Evolutionary conservation across 129 eudicot genomes (phyloP), one percentile per base, ranked within the genome.

Genomic region (Logfia minima): DNA sequence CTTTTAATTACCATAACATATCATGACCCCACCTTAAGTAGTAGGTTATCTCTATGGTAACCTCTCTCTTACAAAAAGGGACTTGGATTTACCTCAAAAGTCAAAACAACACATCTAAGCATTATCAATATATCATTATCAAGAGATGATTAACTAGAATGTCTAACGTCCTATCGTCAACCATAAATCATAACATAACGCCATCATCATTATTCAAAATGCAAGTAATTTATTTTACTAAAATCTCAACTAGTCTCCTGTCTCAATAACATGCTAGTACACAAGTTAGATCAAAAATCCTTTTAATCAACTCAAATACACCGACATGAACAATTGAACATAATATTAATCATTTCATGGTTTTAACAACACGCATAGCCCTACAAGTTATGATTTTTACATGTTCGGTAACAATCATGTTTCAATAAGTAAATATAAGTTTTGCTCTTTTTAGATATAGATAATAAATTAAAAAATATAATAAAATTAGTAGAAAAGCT

Each of bases 31-130:
- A 43, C 51, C 16, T 3, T 43, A 43, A 9, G 4, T 43, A 43
- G 51, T 43, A 43, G 51, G 51, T 43, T 10, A 43, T 14, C 6
- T 48, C 55, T 11, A 48, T 48, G 55, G n/a, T 48, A 48, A 48
- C 1, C 55, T 48, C n/a, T 45, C 53, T 43, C 17, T 9, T 43
- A 43, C 16, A 43, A 43, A 43, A 10, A 43, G 51, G 51, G 51
- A 43, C 51, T 48, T 48, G 3, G 55, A 18, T 48, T 48, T 13
- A 48, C 18, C 6, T 48, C 55, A 14, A 48, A 48, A 48, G n/a
- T 48, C 53, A 59, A 60, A 35, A 73, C 66, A 58, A 59, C 32
- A 35, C 55, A 73, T 59, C 23, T 59, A 35, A 62, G 10, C 39
- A 21, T 14, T 2, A 19, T 22, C 52, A 72, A 72, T 7, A n/a